Conservation (phyloP, 345 rosid species). For the Citrus reticulata region DNA sequence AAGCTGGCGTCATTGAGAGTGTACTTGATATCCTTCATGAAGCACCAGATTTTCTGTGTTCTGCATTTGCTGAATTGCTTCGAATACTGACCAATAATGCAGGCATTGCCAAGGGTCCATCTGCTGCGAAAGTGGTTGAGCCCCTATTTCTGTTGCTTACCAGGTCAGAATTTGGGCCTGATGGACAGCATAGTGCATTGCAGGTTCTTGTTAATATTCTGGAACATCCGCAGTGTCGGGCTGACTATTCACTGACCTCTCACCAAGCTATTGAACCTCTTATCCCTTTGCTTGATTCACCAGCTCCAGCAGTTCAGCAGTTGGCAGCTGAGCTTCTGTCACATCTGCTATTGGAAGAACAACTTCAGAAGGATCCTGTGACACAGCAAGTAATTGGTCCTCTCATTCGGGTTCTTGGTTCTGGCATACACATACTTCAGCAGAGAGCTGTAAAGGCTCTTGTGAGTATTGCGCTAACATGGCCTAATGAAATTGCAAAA, state of each 20-base stretch:
- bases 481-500: conserved; percentile 97
- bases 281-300: conserved; percentile 89
- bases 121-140: conserved; percentile 94
- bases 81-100: conserved; percentile 96
- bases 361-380: conserved; percentile 84
- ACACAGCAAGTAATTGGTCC: conserved; percentile 86
- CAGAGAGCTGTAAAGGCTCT: conserved; percentile 99
- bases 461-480: conserved; percentile 75
- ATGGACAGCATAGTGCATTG: conserved; percentile 90
- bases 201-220: conserved; percentile 93
- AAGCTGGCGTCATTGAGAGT: conserved; percentile 93
- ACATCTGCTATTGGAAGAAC: conserved; percentile 79
- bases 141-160: conserved; percentile 77
- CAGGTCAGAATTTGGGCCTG: conserved; percentile 84
- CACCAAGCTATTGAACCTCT: conserved; percentile 92
- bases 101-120: conserved; percentile 84
- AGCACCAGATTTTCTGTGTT: conserved; percentile 93
- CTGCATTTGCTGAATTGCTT: conserved; percentile 90
- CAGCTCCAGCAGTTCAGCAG: conserved; percentile 93
- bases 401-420: conserved; percentile 76
- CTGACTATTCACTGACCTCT: conserved; percentile 70
- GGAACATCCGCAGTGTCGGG: conserved; percentile 96
- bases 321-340: conserved; percentile 99
- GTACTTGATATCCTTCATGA: conserved; percentile 85
- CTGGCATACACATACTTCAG: conserved; percentile 85